Evolutionary conservation across 1,139 yeast species (phyloP).

Genomic region (Candida buenavistaensis): DNA sequence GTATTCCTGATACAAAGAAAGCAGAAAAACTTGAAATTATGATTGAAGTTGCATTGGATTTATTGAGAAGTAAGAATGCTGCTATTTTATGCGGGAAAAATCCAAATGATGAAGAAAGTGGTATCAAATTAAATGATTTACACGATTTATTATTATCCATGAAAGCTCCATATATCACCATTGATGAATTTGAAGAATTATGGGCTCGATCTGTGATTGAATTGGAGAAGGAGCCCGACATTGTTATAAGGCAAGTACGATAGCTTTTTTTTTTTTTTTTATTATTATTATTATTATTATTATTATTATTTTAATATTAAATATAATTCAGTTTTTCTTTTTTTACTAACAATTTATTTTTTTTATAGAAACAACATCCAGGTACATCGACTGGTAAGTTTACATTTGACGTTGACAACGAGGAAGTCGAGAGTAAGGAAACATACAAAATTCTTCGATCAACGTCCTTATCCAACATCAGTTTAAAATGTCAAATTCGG

Average conservation of each 20-base stretch:
- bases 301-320: too few species aligned
- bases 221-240: constrained; percentile 70
- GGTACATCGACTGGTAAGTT: constrained; percentile 24
- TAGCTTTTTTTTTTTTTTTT: constrained; percentile 6
- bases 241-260: constrained; percentile 73
- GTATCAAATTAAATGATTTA: constrained; percentile 53
- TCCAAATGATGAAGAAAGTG: constrained; percentile 48
- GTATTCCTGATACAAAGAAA: constrained; percentile 77
- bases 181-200: constrained; percentile 75
- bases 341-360: constrained; percentile 19
- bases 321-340: not conserved
- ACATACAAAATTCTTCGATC: constrained; percentile 63
- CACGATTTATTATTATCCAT: constrained; percentile 58
- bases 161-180: constrained; percentile 61
- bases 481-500: constrained; percentile 60
- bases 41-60: constrained; percentile 64
- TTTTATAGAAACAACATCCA: constrained; percentile 32
- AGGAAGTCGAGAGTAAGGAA: constrained; percentile 29
- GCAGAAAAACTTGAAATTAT: constrained; percentile 68
- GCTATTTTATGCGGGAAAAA: constrained; percentile 62
- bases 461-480: constrained; percentile 66
- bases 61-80: constrained; percentile 72
- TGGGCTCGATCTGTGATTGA: constrained; percentile 71
- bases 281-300: too few species aligned
- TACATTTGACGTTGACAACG: constrained; percentile 31